Evolutionary conservation across 1,139 yeast genomes (phyloP).

Genomic region (Zygosaccharomyces sapae): DNA sequence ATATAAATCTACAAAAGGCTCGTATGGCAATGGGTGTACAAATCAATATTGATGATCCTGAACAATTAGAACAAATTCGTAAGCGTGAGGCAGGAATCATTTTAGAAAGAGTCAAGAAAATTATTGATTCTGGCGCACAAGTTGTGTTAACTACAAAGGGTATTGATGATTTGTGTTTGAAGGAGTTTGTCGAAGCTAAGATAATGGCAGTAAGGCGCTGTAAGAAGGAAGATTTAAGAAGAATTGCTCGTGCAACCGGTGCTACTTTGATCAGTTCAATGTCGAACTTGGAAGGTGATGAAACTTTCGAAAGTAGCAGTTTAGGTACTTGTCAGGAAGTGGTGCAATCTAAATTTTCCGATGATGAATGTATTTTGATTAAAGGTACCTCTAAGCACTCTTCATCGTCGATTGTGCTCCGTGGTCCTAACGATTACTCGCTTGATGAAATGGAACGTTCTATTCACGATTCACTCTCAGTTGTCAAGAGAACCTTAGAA

Average conservation of each 20-base stretch:
- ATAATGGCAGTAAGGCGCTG: constrained; percentile 99
- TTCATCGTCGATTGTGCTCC: constrained; percentile 82
- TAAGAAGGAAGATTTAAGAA: constrained; percentile 91
- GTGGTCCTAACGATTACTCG: constrained; percentile 96
- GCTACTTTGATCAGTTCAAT: constrained; percentile 84
- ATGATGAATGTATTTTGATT: constrained; percentile 93
- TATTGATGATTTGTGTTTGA: constrained; percentile 92
- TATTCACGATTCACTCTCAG: constrained; percentile 87
- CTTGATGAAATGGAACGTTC: constrained; percentile 99
- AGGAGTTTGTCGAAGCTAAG: constrained; percentile 91
- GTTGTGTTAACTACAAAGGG: constrained; percentile 97
- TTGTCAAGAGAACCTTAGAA: constrained; percentile 93
- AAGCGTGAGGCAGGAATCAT: constrained; percentile 91
- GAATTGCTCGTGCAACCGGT: constrained; percentile 98
- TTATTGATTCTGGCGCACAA: constrained; percentile 90
- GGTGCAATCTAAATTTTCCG: constrained; percentile 84
- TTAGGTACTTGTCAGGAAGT: constrained; percentile 93
- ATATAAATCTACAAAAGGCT: constrained; percentile 90
- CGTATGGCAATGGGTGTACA: constrained; percentile 99
- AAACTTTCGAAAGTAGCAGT: constrained; percentile 82
- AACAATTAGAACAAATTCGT: constrained; percentile 91
- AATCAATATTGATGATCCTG: constrained; percentile 95
- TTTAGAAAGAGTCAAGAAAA: constrained; percentile 80
- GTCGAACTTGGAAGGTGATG: constrained; percentile 96
- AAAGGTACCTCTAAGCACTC: constrained; percentile 94